Evolutionary conservation across 1,284 basidiomycete species (phyloP).

Genomic region (Leccinum insolens): DNA sequence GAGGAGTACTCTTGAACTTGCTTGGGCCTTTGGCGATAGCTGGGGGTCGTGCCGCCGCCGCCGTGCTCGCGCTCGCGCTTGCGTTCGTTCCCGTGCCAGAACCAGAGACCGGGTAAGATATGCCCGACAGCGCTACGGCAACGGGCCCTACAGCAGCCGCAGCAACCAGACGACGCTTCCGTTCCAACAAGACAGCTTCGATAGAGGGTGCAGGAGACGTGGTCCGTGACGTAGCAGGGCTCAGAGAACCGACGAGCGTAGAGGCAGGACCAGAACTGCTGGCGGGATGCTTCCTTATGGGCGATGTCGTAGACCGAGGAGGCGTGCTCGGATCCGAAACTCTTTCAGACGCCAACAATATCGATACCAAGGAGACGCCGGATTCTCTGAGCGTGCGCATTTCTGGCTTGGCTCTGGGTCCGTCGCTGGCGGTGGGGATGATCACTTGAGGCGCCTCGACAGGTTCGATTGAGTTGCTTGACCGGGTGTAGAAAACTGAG

Average conservation of each 20-base stretch:
- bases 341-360: background rate
- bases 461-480: no score
- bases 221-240: slow-evolving; percentile 29
- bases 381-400: no score
- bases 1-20: no score
- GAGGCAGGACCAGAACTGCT: slow-evolving; percentile 18
- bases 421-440: no score
- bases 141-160: slow-evolving; percentile 13
- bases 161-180: slow-evolving; percentile 46
- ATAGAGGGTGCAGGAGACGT: slow-evolving; percentile 54
- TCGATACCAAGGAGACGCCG: background rate
- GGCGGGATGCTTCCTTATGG: slow-evolving; percentile 13
- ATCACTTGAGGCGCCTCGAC: no score
- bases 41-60: slow-evolving; percentile 18
- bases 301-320: background rate
- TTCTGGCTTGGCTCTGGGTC: no score
- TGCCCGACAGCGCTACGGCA: slow-evolving; percentile 1
- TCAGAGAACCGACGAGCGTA: slow-evolving; percentile 14
- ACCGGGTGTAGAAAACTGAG: no score
- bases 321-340: background rate
- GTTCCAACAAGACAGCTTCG: slow-evolving; percentile 62
- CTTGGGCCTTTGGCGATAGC: no score
- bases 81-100: background rate
- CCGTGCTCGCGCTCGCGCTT: slow-evolving; percentile 11
- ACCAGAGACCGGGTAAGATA: slow-evolving; percentile 6